These are phyloP conservation scores for Salicornia ramosissima DNA, from an alignment of 148 eudicot genomes.

Conservation along the genomic window DNA sequence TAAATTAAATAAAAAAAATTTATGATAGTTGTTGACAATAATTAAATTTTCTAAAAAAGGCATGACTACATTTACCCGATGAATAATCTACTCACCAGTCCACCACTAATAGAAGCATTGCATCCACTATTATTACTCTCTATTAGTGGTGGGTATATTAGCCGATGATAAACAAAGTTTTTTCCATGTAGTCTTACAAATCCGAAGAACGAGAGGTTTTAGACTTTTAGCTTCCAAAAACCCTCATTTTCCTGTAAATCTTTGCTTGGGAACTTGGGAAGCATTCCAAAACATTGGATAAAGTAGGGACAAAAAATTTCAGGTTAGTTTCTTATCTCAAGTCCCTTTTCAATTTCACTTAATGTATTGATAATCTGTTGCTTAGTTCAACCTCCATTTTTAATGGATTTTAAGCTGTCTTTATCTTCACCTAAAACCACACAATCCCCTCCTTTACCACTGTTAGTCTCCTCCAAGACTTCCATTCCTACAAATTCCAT, in stretches of 20 bases:
- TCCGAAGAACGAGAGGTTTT: conserved; percentile 16
- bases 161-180: no score
- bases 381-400: conserved; percentile 4
- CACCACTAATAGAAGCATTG: no score
- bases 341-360: conserved; percentile 4
- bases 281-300: background rate
- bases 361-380: background rate
- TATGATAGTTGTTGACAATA: no score
- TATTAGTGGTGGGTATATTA: no score
- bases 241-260: conserved; percentile 17
- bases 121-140: no score
- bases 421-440: conserved; percentile 34
- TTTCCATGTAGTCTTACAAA: no score
- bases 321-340: conserved; percentile 17
- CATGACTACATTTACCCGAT: no score
- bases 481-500: conserved; percentile 20
- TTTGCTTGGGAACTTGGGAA: no score
- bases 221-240: conserved; percentile 22
- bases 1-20: no score
- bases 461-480: conserved; percentile 38
- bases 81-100: no score
- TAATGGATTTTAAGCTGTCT: conserved; percentile 56
- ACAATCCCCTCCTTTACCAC: conserved; percentile 46
- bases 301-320: background rate
- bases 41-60: no score